Evolutionary conservation across 2,329 filamentous ascomycete species (phyloP).

Genomic region (Talaromyces atroroseus): DNA sequence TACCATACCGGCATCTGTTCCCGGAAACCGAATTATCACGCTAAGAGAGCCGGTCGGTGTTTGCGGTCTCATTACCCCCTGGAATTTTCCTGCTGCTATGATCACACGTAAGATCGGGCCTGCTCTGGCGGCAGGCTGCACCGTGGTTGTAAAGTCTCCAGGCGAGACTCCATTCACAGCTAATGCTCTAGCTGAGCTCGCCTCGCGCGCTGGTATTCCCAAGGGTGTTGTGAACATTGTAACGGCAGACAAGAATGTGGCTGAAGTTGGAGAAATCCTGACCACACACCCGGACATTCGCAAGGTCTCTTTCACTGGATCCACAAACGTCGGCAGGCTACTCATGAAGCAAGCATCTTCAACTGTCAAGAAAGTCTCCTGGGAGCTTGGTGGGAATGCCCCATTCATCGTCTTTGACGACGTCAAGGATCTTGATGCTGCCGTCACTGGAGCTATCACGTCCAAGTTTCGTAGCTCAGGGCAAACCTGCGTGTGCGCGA

Average conservation of each 20-base stretch:
- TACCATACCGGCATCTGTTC: slow-evolving; percentile 55
- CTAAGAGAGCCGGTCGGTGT: slow-evolving; percentile 64
- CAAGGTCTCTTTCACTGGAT: slow-evolving; percentile 92
- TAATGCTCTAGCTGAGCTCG: slow-evolving; percentile 80
- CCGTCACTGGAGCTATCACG: slow-evolving; percentile 74
- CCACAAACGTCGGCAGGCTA: slow-evolving; percentile 60
- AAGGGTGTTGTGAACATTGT: slow-evolving; percentile 87
- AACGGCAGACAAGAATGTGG: slow-evolving; percentile 72
- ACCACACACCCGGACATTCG: slow-evolving; percentile 71
- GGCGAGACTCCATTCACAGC: slow-evolving; percentile 89
- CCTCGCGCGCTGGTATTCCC: slow-evolving; percentile 79
- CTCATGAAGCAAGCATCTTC: slow-evolving; percentile 85
- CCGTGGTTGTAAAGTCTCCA: slow-evolving; percentile 85
- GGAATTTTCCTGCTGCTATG: slow-evolving; percentile 58
- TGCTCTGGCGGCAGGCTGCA: slow-evolving; percentile 85
- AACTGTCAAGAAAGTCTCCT: slow-evolving; percentile 79
- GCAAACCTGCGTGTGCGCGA: slow-evolving; percentile 88
- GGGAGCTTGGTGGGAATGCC: slow-evolving; percentile 91
- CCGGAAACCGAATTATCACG: slow-evolving; percentile 58
- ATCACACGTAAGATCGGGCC: slow-evolving; percentile 49
- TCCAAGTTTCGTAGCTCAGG: slow-evolving; percentile 93
- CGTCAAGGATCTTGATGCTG: slow-evolving; percentile 71
- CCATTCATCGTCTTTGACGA: slow-evolving; percentile 98
- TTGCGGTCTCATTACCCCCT: slow-evolving; percentile 62
- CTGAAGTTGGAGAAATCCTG: slow-evolving; percentile 68